Evolutionary conservation across 2,329 filamentous ascomycete genomes (phyloP).

Genomic region (Sclerotinia nivalis): DNA sequence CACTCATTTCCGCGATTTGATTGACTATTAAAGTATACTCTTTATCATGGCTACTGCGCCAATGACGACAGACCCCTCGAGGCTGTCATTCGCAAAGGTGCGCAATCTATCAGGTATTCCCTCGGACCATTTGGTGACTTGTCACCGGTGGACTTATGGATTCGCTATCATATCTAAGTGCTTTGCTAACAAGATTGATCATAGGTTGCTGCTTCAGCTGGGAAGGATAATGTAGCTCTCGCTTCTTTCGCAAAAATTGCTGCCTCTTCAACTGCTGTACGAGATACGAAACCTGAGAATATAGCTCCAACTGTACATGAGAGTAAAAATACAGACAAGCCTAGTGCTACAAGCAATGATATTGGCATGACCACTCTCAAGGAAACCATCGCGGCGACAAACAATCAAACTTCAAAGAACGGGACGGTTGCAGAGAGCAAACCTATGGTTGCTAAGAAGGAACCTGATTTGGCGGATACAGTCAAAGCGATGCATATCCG

Average conservation of each 20-base stretch:
- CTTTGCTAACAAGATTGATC: not conserved
- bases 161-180: not conserved
- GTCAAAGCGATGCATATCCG: conserved; percentile 40
- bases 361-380: conserved; percentile 16
- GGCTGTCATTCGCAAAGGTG: conserved; percentile 78
- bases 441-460: conserved; percentile 25
- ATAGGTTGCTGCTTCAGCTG: conserved; percentile 53
- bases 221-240: conserved; percentile 44
- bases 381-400: conserved; percentile 33
- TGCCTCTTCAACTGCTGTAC: conserved; percentile 38
- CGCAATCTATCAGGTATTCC: conserved; percentile 32
- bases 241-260: conserved; percentile 39
- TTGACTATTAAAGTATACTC: conserved; percentile 26
- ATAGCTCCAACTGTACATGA: conserved; percentile 23
- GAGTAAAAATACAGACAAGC: conserved; percentile 24
- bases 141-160: conserved; percentile 3
- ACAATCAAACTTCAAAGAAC: conserved; percentile 7
- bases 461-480: conserved; percentile 38
- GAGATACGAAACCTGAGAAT: conserved; percentile 37
- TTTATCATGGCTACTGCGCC: conserved; percentile 50
- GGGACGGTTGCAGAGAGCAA: conserved; percentile 12
- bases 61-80: conserved; percentile 51
- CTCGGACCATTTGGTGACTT: conserved; percentile 11
- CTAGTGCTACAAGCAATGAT: conserved; percentile 23
- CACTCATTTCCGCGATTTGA: conserved; percentile 36